Evolutionary conservation across 2,329 filamentous ascomycete genomes (phyloP), one percentile per base, ranked within the genome.

Genomic region (Fusarium pseudograminearum): DNA sequence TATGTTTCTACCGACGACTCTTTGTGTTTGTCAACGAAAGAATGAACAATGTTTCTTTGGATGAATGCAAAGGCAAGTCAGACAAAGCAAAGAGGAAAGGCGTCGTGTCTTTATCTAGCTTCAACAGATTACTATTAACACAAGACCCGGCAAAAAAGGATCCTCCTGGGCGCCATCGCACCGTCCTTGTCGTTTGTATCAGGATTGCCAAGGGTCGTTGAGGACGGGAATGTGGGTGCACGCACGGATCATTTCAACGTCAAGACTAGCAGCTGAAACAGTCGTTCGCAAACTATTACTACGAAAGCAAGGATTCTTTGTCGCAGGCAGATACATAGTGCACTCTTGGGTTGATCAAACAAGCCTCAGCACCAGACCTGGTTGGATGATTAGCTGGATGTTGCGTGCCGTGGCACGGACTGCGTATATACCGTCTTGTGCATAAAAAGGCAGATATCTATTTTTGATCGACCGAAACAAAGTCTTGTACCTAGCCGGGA

Each of bases 181-280:
- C 62, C 34, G 51, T 67, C 57, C 52, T 51, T 52, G 48, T 52
- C 48, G 48, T 30, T 41, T 64, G 71, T 63, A 34, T 73, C 66
- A 72, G 67, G 57, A 59, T 57, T 62, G 55, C 46, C 52, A 64
- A 58, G 69, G 60, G 60, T 24, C 31, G 28, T 33, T 22, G 16
- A 24, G 46, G 48, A 40, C 22, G 22, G 57, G 65, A 69, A 69
- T 66, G 69, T 61, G 61, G 61, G 54, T 52, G 65, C 69, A 71
- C 70, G 67, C 71, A 74, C 72, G 70, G 70, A 34, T 71, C 61
- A 72, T 74, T 71, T 73, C 71, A 73, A 69, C 58, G 38, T 57
- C 48, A 53, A 45, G 56, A 69, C 66, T 72, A 70, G 67, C 60
- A 64, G 52, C 72, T 74, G 72, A 74, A 74, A 74, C 72, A 58